These are phyloP conservation scores for Urostyla sp. DNA, from an alignment of 73 alveolate genomes.

Conservation along the genomic window DNA sequence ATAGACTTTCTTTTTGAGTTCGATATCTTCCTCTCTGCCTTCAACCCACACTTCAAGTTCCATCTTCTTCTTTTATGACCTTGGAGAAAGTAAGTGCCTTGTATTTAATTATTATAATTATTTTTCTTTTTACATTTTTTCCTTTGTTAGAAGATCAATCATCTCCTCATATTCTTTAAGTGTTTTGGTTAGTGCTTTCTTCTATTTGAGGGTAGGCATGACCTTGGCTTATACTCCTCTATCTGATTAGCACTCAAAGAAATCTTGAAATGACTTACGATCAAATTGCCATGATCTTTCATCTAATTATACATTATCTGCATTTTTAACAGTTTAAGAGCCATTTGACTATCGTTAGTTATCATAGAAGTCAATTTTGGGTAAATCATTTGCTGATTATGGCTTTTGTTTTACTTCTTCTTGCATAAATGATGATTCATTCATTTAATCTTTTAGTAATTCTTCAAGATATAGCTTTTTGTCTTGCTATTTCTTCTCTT, in stretches of 20 bases:
- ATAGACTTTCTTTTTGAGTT: neutral
- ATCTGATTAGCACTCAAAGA: constrained; percentile 26
- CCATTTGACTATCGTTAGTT: constrained; percentile 1
- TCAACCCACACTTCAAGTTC: constrained; percentile 35
- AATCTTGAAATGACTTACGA: constrained; percentile 34
- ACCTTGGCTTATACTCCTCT: constrained; percentile 7
- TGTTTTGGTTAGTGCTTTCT: no score
- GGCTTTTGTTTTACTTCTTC: neutral
- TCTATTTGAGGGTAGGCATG: neutral
- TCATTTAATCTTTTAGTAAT: neutral
- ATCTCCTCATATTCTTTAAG: constrained; percentile 26
- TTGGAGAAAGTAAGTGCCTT: constrained; percentile 19
- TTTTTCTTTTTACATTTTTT: constrained; percentile 10
- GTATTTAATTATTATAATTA: neutral
- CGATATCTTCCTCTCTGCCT: neutral
- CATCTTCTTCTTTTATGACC: neutral
- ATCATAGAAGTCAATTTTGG: constrained; percentile 1
- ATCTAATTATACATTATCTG: neutral
- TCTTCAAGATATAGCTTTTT: neutral
- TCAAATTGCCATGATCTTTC: constrained; percentile 48
- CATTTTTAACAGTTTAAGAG: neutral
- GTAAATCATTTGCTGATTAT: neutral
- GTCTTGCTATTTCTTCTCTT: no score
- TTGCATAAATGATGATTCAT: neutral
- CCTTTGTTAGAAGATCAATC: constrained; percentile 5